phyloP scores from a whole-genome alignment of 2,329 filamentous ascomycete species.

The Laburnicola sp. region DNA sequence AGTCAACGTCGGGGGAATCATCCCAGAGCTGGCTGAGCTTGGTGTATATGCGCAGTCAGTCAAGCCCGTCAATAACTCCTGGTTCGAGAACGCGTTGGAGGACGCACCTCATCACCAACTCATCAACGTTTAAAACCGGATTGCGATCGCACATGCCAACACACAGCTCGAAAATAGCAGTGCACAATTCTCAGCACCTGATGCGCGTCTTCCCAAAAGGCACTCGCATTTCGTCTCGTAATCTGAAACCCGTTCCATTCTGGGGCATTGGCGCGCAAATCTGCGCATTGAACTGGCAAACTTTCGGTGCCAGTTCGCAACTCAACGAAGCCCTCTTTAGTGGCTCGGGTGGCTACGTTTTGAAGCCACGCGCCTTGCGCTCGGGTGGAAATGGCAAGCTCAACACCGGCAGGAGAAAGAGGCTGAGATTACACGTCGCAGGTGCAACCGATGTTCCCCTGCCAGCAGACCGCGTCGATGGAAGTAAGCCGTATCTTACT shows the following conservation, averaged over 20 bases:
- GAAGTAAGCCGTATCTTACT: constrained; percentile 66
- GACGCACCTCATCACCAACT: constrained; percentile 64
- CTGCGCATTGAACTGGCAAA: constrained; percentile 72
- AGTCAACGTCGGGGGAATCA: constrained; percentile 54
- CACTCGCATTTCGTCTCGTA: constrained; percentile 67
- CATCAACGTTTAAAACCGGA: constrained; percentile 69
- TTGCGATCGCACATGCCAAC: constrained; percentile 57
- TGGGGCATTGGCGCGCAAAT: constrained; percentile 71
- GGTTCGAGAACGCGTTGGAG: constrained; percentile 59
- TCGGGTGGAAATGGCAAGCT: constrained; percentile 58
- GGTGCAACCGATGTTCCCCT: constrained; percentile 66
- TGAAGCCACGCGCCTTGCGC: constrained; percentile 65
- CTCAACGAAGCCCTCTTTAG: constrained; percentile 69
- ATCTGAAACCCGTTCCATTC: constrained; percentile 65
- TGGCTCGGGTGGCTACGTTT: constrained; percentile 66
- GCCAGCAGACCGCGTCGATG: constrained; percentile 52
- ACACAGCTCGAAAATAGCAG: constrained; percentile 54
- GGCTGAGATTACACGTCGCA: constrained; percentile 61
- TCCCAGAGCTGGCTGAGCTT: constrained; percentile 66
- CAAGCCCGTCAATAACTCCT: constrained; percentile 67
- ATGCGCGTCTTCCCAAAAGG: constrained; percentile 73
- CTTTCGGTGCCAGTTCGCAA: constrained; percentile 66
- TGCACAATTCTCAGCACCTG: constrained; percentile 66
- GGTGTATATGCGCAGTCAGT: constrained; percentile 72
- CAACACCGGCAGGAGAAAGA: constrained; percentile 52